Evolutionary conservation across 345 rosid genomes (phyloP).

Genomic region (Turritis glabra): DNA sequence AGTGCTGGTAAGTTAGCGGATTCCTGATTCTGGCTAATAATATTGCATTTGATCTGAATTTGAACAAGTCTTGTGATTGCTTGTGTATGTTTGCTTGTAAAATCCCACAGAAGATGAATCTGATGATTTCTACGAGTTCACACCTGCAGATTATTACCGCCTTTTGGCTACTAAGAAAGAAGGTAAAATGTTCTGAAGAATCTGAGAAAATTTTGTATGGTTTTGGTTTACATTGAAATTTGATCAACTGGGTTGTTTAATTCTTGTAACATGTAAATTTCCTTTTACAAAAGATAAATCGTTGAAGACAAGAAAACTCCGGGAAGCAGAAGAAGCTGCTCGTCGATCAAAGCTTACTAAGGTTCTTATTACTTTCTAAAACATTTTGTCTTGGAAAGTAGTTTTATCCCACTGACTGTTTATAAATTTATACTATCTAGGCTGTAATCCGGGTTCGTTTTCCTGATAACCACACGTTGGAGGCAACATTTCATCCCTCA

Average conservation of each 20-base stretch:
- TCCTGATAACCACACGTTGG: constrained; percentile 81
- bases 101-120: constrained; percentile 54
- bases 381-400: background rate
- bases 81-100: background rate
- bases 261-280: constrained; percentile 3
- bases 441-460: constrained; percentile 76
- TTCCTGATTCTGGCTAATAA: background rate
- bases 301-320: constrained; percentile 75
- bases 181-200: constrained; percentile 43
- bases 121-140: constrained; percentile 88
- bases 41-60: background rate
- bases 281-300: constrained; percentile 54
- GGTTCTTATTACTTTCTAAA: constrained; percentile 42
- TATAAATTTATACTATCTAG: constrained; percentile 41
- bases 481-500: constrained; percentile 80
- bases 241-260: background rate
- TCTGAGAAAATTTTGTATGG: background rate
- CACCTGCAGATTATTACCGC: constrained; percentile 72
- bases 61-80: background rate
- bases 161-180: constrained; percentile 59
- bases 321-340: constrained; percentile 91
- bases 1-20: constrained; percentile 40
- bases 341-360: constrained; percentile 68
- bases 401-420: constrained; percentile 7
- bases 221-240: background rate